Evolutionary conservation across 2,329 filamentous ascomycete species (phyloP), one percentile per base, ranked within the genome.

Genomic region (Aspergillus brasiliensis): DNA sequence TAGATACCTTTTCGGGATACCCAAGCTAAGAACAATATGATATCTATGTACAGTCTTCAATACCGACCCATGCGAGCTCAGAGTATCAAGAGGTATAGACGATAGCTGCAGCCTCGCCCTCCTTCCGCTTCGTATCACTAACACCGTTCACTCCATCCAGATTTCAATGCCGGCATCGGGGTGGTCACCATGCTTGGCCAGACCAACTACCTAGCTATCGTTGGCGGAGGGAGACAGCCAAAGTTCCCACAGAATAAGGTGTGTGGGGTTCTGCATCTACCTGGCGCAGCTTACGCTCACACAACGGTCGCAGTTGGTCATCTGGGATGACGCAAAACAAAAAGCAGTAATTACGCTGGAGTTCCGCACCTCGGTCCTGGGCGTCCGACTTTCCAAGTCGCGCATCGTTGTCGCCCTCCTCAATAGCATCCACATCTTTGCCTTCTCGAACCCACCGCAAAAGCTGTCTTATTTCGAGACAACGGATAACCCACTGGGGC

Each of bases 221-320:
- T 97, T 57, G 93, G 93, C 64, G 94, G 94, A 67, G 92, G 95
- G 51, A 90, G 86, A 68, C 87, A 88, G 60, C 92, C 93, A 56
- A 94, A 94, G 71, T 95, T 92, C 69, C 88, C 92, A 13, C 89
- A 90, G 72, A 96, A 93, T 77, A 96, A 96, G 82, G 91, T 88
- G 69, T 57, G 71, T 27, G 11, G 17, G 7, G 25, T 17, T 37
- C 7, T 59, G 5, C n/a, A 31, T 10, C 46, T 28, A 28, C 13
- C 46, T 28, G n/a, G 25, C 25, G 27, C 25, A 17, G 25, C 8
- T 15, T 44, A 28, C 56, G 40, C 56, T 60, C 5, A 58, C 27
- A 15, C 8, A 5, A 21, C 17, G 11, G 27, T 44, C 40, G 37
- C 65, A 81, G 72, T 84, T 93, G 51, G 88, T 96, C 65, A 91